Conservation (phyloP, 78 protist species). For the Cavenderia fasciculata region DNA sequence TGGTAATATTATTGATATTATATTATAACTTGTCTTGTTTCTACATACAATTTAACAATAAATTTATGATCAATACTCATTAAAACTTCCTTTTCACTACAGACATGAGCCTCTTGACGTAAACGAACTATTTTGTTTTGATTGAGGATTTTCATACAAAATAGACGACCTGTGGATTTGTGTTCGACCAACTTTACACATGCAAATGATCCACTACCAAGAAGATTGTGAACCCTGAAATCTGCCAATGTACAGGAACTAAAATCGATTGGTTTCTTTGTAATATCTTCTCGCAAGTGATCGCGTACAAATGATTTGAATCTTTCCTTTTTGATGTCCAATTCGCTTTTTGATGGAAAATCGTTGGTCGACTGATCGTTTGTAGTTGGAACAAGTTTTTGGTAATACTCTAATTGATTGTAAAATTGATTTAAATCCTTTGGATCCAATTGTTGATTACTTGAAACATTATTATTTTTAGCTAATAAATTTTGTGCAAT, state of each 20-base stretch:
- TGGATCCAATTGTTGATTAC: too few relatives aligned
- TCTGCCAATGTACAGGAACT: not conserved
- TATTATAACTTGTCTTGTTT: not conserved
- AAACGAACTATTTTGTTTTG: constrained; percentile 60
- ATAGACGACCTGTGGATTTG: constrained; percentile 16
- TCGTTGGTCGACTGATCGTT: too few relatives aligned
- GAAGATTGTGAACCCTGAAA: constrained; percentile 33
- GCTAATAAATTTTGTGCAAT: too few relatives aligned
- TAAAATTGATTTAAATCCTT: too few relatives aligned
- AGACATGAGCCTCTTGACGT: constrained; percentile 74
- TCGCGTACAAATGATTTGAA: not conserved
- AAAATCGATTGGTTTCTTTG: not conserved
- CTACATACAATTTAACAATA: constrained; percentile 65
- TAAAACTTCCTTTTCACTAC: constrained; percentile 62
- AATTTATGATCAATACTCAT: constrained; percentile 41
- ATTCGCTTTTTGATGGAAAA: too few relatives aligned
- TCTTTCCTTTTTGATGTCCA: constrained; percentile 5
- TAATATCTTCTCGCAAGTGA: not conserved
- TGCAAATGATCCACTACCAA: constrained; percentile 77
- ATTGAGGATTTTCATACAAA: constrained; percentile 70
- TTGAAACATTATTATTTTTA: too few relatives aligned
- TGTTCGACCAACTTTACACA: constrained; percentile 60
- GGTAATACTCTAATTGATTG: too few relatives aligned
- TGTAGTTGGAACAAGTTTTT: too few relatives aligned
- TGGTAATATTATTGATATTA: not conserved